Percentiles rank a stretch among this genome's conserved stretches.
phyloP scores from a whole-genome alignment of 768 basidiomycete species.

The Amanita muscaria region DNA sequence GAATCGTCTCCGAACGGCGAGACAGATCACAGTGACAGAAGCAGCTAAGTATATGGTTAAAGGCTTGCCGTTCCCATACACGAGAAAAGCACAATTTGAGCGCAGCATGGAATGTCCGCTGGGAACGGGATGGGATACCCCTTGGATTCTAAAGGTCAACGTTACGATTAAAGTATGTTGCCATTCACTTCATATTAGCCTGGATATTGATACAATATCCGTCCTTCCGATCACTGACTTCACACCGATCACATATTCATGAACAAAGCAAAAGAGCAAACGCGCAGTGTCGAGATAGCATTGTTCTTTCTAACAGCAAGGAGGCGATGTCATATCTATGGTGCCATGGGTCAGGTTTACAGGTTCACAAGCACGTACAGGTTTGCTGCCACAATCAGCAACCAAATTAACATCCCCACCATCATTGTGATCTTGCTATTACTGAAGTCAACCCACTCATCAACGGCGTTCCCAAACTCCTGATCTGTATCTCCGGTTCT shows the following conservation, averaged over 20 bases:
- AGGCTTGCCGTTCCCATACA: slow-evolving; percentile 92
- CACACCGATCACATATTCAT: no score
- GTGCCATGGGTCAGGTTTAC: no score
- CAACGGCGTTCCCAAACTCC: slow-evolving; percentile 19
- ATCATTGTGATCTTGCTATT: slow-evolving; percentile 42
- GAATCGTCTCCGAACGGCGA: slow-evolving; percentile 90
- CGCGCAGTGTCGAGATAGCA: no score
- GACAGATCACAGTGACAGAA: no score
- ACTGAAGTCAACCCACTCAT: slow-evolving; percentile 52
- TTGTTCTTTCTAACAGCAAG: no score
- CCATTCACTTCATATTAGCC: no score
- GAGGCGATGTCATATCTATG: no score
- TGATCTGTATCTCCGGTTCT: slow-evolving; percentile 8
- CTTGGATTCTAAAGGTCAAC: slow-evolving; percentile 81
- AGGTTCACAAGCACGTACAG: slow-evolving; percentile 65
- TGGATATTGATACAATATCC: no score
- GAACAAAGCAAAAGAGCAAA: no score
- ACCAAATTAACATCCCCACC: slow-evolving; percentile 52
- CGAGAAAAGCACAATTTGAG: slow-evolving; percentile 88
- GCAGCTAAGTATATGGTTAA: slow-evolving; percentile 82
- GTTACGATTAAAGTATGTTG: no score
- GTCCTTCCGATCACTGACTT: no score
- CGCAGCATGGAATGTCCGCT: slow-evolving; percentile 71
- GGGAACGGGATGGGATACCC: slow-evolving; percentile 90
- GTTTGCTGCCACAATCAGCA: slow-evolving; percentile 63